Percentiles rank a stretch among this genome's conserved stretches.
phyloP scores from a whole-genome alignment of 495 filamentous ascomycete species.

The Hypoxylon subgilvum region DNA sequence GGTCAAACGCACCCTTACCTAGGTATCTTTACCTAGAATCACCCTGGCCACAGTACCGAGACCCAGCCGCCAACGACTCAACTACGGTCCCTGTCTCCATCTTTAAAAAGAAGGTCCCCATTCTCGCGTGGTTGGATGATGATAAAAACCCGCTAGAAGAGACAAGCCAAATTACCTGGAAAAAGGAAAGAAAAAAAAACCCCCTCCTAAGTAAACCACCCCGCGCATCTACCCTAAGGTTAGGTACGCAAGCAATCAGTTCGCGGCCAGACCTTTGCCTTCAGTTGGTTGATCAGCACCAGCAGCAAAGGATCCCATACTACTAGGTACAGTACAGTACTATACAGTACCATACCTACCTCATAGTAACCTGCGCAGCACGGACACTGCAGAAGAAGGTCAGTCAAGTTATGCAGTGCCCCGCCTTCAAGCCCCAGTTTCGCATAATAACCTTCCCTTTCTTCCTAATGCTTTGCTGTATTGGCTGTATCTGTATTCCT shows the following conservation, averaged over 20 bases:
- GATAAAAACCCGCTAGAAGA: conserved; percentile 28
- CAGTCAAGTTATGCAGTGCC: conserved; percentile 43
- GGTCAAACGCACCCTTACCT: conserved; percentile 36
- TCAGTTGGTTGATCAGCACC: too few species aligned
- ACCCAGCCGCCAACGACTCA: conserved; percentile 30
- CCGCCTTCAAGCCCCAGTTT: conserved; percentile 39
- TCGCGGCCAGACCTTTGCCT: too few species aligned
- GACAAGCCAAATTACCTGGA: conserved; percentile 15
- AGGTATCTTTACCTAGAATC: conserved; percentile 34
- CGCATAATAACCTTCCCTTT: conserved; percentile 32
- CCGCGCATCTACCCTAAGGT: conserved; percentile 21
- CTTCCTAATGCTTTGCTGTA: conserved; percentile 26
- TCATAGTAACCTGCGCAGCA: conserved; percentile 21
- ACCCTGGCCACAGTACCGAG: conserved; percentile 27
- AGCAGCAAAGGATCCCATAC: too few species aligned
- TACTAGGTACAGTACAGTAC: too few species aligned
- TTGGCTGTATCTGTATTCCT: conserved; percentile 21
- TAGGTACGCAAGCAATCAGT: too few species aligned
- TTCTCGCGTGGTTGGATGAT: conserved; percentile 32
- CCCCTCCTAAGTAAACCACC: too few species aligned
- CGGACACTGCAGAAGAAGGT: conserved; percentile 32
- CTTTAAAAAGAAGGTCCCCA: conserved; percentile 27
- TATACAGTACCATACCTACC: too few species aligned
- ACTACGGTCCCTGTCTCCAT: conserved; percentile 30
- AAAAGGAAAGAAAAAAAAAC: conserved; percentile 14